Percentiles rank a stretch among this genome's conserved stretches.
These are phyloP conservation scores for Microcyclosporella mali DNA, from an alignment of 2,329 filamentous ascomycete species.

Conservation along the genomic window DNA sequence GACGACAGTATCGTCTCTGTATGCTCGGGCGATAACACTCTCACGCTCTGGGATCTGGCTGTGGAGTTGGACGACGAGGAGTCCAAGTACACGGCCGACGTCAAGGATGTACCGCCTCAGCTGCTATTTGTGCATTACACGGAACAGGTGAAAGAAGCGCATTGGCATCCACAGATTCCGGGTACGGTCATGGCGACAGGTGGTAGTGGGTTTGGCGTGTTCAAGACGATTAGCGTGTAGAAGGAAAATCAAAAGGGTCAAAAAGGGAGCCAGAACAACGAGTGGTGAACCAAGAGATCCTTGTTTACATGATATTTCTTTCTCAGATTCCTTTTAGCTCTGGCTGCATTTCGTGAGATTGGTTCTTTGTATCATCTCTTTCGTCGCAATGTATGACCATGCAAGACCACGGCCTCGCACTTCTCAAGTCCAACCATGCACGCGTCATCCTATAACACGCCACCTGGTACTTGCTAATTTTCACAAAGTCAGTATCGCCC, in stretches of 20 bases:
- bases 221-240: constrained; percentile 39
- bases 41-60: constrained; percentile 93
- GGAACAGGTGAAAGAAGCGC: constrained; percentile 87
- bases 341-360: no score
- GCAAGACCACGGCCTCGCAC: no score
- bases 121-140: constrained; percentile 95
- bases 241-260: no score
- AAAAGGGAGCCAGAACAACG: neutral
- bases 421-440: no score
- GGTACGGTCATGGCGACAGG: constrained; percentile 86
- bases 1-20: constrained; percentile 95
- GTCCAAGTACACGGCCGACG: constrained; percentile 78
- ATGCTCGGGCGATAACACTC: constrained; percentile 84
- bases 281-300: no score
- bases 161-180: constrained; percentile 96
- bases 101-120: constrained; percentile 87
- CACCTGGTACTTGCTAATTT: neutral
- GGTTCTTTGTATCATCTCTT: no score
- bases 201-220: constrained; percentile 65
- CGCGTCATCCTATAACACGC: no score
- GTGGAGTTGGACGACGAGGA: constrained; percentile 97
- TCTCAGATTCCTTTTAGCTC: no score
- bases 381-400: no score
- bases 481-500: neutral
- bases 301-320: no score